Percentiles rank a stretch among this genome's conserved stretches.
Conservation (phyloP, 1,284 basidiomycete species). For the Ustilago sp. region DNA sequence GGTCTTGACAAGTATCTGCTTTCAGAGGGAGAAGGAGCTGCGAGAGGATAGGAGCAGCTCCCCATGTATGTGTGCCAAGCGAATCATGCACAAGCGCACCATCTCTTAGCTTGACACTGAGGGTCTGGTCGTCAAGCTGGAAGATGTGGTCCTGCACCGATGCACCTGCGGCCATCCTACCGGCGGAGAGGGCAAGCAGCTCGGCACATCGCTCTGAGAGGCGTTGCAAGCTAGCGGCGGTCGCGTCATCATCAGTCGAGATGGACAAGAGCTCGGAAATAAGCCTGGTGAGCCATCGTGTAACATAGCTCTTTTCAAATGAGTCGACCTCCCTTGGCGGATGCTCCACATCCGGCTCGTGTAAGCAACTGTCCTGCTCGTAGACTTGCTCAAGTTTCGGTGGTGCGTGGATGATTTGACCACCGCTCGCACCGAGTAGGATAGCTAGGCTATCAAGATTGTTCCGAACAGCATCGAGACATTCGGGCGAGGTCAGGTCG, state of each 20-base stretch:
- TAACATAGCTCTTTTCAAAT: conserved; percentile 43
- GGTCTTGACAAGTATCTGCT: not conserved
- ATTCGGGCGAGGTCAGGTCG: conserved; percentile 23
- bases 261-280: conserved; percentile 37
- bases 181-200: conserved; percentile 46
- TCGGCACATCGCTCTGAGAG: conserved; percentile 41
- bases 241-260: conserved; percentile 10
- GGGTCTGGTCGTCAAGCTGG: conserved; percentile 4
- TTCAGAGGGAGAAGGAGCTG: conserved; percentile 51
- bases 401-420: conserved; percentile 24
- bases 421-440: conserved; percentile 36
- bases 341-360: conserved; percentile 19
- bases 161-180: conserved; percentile 49
- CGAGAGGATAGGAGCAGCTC: conserved; percentile 60
- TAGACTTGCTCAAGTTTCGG: not conserved
- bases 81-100: conserved; percentile 58
- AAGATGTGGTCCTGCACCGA: conserved; percentile 37
- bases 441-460: conserved; percentile 33
- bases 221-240: conserved; percentile 13
- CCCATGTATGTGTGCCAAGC: conserved; percentile 63
- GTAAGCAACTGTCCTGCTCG: not conserved
- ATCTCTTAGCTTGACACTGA: conserved; percentile 51
- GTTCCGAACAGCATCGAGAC: conserved; percentile 10
- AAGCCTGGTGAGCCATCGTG: conserved; percentile 47
- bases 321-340: conserved; percentile 30